Conservation (phyloP, 495 filamentous ascomycete species). For the Penicillium desertorum region DNA sequence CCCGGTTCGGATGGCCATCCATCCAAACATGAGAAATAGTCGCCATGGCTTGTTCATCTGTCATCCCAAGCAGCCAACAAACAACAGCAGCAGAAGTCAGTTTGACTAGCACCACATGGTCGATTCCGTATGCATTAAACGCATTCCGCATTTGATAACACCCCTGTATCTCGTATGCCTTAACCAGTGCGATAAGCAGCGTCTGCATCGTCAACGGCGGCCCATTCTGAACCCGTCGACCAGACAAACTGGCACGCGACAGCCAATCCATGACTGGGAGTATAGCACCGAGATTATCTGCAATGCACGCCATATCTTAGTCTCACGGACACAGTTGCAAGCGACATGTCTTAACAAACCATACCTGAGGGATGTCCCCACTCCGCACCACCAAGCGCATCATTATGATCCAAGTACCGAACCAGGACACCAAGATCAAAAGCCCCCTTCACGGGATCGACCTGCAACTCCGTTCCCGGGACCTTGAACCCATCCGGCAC, state of each 20-base stretch:
- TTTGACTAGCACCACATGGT: slow-evolving; percentile 49
- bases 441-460: slow-evolving; percentile 45
- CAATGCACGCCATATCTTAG: background rate
- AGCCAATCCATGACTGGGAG: slow-evolving; percentile 41
- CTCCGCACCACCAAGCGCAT: slow-evolving; percentile 42
- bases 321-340: background rate
- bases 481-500: slow-evolving; percentile 42
- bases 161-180: slow-evolving; percentile 53
- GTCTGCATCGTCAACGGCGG: slow-evolving; percentile 34
- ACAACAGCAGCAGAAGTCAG: slow-evolving; percentile 42
- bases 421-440: slow-evolving; percentile 48
- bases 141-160: slow-evolving; percentile 39
- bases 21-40: slow-evolving; percentile 43
- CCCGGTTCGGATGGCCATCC: slow-evolving; percentile 40
- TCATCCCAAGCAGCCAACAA: slow-evolving; percentile 38
- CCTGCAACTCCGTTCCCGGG: slow-evolving; percentile 38
- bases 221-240: slow-evolving; percentile 9
- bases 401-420: slow-evolving; percentile 49
- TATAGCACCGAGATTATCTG: slow-evolving; percentile 47
- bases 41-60: slow-evolving; percentile 31
- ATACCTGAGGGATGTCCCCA: slow-evolving; percentile 50
- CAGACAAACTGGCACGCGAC: slow-evolving; percentile 21
- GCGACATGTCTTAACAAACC: background rate
- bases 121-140: slow-evolving; percentile 43
- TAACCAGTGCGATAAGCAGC: slow-evolving; percentile 39